phyloP scores from a whole-genome alignment of 352 stramenopile genomes.

The Pythium biforme region DNA sequence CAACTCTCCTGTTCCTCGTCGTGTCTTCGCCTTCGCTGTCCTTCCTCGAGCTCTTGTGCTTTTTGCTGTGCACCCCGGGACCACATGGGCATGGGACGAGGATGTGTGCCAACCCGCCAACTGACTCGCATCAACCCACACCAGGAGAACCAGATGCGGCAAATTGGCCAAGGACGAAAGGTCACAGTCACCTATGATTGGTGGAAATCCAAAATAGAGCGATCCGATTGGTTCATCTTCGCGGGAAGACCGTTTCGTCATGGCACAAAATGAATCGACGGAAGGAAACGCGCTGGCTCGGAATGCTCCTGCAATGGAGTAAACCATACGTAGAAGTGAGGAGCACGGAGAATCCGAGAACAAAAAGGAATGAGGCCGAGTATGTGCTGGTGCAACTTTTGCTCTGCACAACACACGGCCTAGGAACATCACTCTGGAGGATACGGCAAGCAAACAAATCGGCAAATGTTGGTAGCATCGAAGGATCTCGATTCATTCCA shows the following conservation, averaged over 20 bases:
- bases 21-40: neutral
- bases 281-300: neutral
- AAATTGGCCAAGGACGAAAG: conserved; percentile 23
- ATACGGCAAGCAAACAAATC: neutral
- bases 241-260: conserved; percentile 11
- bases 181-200: conserved; percentile 17
- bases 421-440: neutral
- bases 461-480: neutral
- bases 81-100: conserved; percentile 8
- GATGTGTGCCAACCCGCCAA: neutral
- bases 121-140: conserved; percentile 20
- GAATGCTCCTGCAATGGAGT: neutral
- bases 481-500: neutral
- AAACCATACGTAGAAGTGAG: neutral
- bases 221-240: conserved; percentile 14
- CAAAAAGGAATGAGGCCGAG: neutral
- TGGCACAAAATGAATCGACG: conserved; percentile 3
- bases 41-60: conserved; percentile 1
- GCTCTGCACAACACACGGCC: too few species aligned
- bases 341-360: neutral
- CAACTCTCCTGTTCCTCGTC: neutral
- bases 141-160: conserved; percentile 16
- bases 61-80: neutral
- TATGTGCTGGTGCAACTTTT: too few species aligned
- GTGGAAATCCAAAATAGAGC: conserved; percentile 15